Conservation (phyloP, 2,329 filamentous ascomycete species). For the Metarhizium guizhouense region DNA sequence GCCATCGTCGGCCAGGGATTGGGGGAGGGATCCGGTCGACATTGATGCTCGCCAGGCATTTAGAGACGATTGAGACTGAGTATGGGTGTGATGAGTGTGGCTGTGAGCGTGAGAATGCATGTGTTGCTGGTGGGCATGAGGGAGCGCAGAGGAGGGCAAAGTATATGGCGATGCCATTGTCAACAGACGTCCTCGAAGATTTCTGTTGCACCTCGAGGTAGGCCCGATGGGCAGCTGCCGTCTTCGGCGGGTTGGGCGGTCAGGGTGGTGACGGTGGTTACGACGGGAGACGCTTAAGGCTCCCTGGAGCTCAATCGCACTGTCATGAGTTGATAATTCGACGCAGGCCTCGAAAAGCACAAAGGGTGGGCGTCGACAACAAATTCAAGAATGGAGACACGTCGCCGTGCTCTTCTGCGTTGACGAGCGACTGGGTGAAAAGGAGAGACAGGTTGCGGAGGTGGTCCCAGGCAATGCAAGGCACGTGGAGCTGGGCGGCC, state of each 20-base stretch:
- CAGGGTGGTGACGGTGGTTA: slow-evolving; percentile 10
- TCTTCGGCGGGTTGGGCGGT: slow-evolving; percentile 5
- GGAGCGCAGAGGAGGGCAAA: slow-evolving; percentile 41
- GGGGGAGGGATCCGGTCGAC: slow-evolving; percentile 22
- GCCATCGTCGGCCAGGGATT: slow-evolving; percentile 19
- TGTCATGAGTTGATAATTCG: slow-evolving; percentile 11
- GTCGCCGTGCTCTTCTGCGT: neutral
- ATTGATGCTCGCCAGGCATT: slow-evolving; percentile 28
- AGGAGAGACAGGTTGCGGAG: neutral
- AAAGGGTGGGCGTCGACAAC: neutral
- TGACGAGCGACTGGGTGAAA: neutral
- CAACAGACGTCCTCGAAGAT: neutral
- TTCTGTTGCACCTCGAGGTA: no score
- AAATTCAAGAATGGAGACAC: neutral
- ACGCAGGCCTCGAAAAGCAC: neutral
- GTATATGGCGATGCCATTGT: slow-evolving; percentile 44
- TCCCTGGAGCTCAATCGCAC: slow-evolving; percentile 15
- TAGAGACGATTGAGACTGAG: slow-evolving; percentile 26
- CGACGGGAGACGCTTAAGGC: slow-evolving; percentile 11
- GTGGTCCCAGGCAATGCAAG: slow-evolving; percentile 3
- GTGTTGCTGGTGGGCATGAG: slow-evolving; percentile 36
- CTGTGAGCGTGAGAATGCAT: slow-evolving; percentile 31
- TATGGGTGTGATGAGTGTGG: slow-evolving; percentile 13
- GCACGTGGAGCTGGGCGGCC: neutral
- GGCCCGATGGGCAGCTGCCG: neutral